Percentiles rank a stretch among this genome's conserved stretches.
Conservation (phyloP, 306 rosid species). For the Cucurbita ficifolia region DNA sequence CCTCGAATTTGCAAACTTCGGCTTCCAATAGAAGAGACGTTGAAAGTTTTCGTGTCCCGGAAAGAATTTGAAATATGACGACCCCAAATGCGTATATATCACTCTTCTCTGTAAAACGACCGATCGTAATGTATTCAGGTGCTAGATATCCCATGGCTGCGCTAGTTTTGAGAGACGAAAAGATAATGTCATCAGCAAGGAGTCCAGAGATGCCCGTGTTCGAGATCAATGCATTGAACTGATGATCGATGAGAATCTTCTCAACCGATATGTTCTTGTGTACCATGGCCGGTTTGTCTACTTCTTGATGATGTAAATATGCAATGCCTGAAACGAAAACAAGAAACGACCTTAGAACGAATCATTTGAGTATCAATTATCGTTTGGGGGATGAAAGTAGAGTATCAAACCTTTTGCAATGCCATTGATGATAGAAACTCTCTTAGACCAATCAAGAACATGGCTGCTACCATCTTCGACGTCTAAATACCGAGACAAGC, state of each 20-base stretch:
- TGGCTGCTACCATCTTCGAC: slow-evolving; percentile 40
- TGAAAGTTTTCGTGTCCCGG: slow-evolving; percentile 42
- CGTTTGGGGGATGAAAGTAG: not conserved
- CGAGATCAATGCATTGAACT: slow-evolving; percentile 58
- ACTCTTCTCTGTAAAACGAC: slow-evolving; percentile 82
- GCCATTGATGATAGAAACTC: slow-evolving; percentile 62
- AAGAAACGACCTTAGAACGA: slow-evolving; percentile 1
- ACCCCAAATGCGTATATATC: slow-evolving; percentile 89
- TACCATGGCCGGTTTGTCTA: slow-evolving; percentile 48
- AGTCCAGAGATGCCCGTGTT: slow-evolving; percentile 74
- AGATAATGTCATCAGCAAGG: slow-evolving; percentile 86
- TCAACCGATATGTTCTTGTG: slow-evolving; percentile 87
- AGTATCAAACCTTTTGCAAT: slow-evolving; percentile 62
- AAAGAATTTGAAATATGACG: slow-evolving; percentile 63
- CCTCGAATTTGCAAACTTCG: slow-evolving; percentile 37
- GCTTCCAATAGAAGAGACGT: slow-evolving; percentile 38
- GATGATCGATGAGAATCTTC: slow-evolving; percentile 57
- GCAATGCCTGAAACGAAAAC: slow-evolving; percentile 40
- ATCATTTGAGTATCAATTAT: not conserved
- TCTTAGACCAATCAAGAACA: slow-evolving; percentile 69
- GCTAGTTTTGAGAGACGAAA: slow-evolving; percentile 79
- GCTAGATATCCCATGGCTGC: slow-evolving; percentile 99
- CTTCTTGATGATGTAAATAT: slow-evolving; percentile 57
- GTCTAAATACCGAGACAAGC: slow-evolving; percentile 57
- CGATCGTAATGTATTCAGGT: slow-evolving; percentile 79